A percentile compares a stretch with the other conserved stretches of the same genome.
These are phyloP conservation scores for Plasmodium coatneyi DNA, from an alignment of 169 alveolate species.

Conservation along the genomic window DNA sequence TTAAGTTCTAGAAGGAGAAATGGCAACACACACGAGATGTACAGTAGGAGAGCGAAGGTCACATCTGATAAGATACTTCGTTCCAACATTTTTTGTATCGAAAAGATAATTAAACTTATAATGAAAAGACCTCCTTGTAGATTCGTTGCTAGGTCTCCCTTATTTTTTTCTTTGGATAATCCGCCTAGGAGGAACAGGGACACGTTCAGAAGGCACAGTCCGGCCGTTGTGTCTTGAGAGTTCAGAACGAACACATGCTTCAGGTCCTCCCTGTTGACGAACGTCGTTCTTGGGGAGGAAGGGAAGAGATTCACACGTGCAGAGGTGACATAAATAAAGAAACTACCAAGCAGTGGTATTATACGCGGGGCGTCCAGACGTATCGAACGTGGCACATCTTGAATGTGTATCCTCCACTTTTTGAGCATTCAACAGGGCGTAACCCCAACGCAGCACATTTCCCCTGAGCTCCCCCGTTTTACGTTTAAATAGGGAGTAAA, in stretches of 20 bases:
- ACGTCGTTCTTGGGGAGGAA: slow-evolving; percentile 6
- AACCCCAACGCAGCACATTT: not conserved
- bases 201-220: slow-evolving; percentile 42
- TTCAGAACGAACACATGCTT: slow-evolving; percentile 50
- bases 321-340: not conserved
- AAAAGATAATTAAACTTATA: slow-evolving; percentile 44
- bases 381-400: not conserved
- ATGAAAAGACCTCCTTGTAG: slow-evolving; percentile 60
- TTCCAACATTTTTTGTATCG: slow-evolving; percentile 15
- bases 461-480: not conserved
- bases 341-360: not conserved
- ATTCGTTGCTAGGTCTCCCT: slow-evolving; percentile 39
- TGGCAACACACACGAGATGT: slow-evolving; percentile 44
- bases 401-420: not conserved
- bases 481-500: no score
- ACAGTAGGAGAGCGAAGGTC: slow-evolving; percentile 17
- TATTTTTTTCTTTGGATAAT: slow-evolving; percentile 5
- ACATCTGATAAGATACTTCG: slow-evolving; percentile 22
- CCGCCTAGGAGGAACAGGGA: slow-evolving; percentile 52
- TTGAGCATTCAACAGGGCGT: not conserved
- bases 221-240: slow-evolving; percentile 26
- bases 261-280: slow-evolving; percentile 27
- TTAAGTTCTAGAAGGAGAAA: slow-evolving; percentile 25
- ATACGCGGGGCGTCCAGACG: not conserved
- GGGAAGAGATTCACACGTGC: not conserved